These are phyloP conservation scores for Fennellomyces sp. DNA, from an alignment of 371 early-diverging fungal genomes.

Conservation along the genomic window DNA sequence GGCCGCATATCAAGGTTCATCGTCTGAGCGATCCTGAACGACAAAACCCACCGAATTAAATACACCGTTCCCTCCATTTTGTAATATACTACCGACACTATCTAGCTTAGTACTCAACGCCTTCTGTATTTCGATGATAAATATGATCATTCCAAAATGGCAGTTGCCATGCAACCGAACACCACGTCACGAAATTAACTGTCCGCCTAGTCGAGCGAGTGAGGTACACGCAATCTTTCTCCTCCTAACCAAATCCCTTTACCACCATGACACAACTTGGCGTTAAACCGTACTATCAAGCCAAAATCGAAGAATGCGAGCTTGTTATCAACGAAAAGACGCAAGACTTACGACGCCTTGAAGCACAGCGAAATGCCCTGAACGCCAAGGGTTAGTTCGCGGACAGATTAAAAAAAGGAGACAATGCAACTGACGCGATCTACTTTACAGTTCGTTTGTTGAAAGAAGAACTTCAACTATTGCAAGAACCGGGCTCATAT, in stretches of 20 bases:
- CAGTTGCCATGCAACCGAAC: background rate
- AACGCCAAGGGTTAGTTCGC: constrained; percentile 83
- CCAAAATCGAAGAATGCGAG: constrained; percentile 90
- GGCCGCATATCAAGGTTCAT: constrained; percentile 72
- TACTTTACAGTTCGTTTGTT: constrained; percentile 86
- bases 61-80: background rate
- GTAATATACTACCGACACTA: background rate
- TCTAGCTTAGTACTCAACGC: too few species aligned
- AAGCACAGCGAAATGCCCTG: constrained; percentile 97
- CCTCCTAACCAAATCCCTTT: background rate
- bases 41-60: background rate
- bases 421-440: background rate
- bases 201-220: background rate
- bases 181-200: background rate
- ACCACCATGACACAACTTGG: constrained; percentile 45
- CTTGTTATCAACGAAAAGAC: constrained; percentile 86
- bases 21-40: constrained; percentile 77
- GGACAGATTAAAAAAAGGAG: background rate
- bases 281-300: constrained; percentile 72
- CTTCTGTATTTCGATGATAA: too few species aligned
- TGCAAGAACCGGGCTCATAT: constrained; percentile 98
- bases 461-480: constrained; percentile 96
- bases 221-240: background rate
- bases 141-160: too few species aligned
- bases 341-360: constrained; percentile 96